Evolutionary conservation across 129 eudicot genomes (phyloP), one percentile per base, ranked within the genome.

Genomic region (Pseudognaphalium luteoalbum): DNA sequence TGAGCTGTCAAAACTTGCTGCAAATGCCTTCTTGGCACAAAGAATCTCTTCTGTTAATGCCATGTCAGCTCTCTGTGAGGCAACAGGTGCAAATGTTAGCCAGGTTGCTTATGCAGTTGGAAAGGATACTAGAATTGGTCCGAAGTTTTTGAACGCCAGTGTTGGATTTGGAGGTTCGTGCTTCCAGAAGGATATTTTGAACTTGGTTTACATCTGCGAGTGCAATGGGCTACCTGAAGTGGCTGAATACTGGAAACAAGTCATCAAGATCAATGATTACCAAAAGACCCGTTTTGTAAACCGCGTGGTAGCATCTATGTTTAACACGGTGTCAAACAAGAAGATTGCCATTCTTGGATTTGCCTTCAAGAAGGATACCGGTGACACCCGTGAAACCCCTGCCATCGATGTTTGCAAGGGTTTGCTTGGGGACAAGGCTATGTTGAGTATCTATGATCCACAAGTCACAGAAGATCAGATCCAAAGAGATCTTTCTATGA

Each of bases 211-310:
- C 87, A 91, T 91, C 66, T 91, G 96, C 6, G 97, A 91, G 86
- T 91, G 97, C 82, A 88, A 91, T 72, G 96, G 97, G 37, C 92
- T 91, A 22, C 97, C 97, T 0, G 96, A 87, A 80, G 97, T 91
- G 21, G 97, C 96, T 25, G 97, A 91, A 70, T 91, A 91, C 88
- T 89, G 97, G 97, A 91, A 91, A 37, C 97, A 91, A 79, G 97
- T 89, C 29, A 91, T 91, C 15, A 91, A 91, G 92, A 85, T 91
- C 58, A 91, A 91, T 4, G 97, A 91, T 81, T 91, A 91, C 76
- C 97, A 89, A 68, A 91, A 91, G 85, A 85, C 81, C 51, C 92
- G 96, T 14, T 91, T 91, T 68, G 97, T 91, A 37, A 91, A 91
- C 97, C 96, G 97, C 60, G 79, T 91, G n/a, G 97, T 91, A 12